Percentiles rank a stretch among this genome's conserved stretches.
These are phyloP conservation scores for Postia placenta DNA, from an alignment of 768 basidiomycete genomes.

Conservation along the genomic window DNA sequence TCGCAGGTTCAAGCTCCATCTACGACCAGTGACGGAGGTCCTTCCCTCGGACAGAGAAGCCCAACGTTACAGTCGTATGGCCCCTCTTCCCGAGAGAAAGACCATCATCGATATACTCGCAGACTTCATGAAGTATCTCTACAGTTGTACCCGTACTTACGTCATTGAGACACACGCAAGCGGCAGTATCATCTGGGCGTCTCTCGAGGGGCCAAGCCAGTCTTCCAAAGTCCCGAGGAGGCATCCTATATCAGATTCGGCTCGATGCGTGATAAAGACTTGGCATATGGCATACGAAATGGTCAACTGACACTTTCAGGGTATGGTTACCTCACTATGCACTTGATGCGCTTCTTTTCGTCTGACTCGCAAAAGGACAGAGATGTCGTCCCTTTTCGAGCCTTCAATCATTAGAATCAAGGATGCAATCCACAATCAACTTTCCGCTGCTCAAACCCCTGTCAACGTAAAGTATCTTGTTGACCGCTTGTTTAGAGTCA, in stretches of 20 bases:
- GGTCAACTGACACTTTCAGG: conserved; percentile 35
- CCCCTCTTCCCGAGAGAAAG: conserved; percentile 39
- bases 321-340: conserved; percentile 14
- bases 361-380: conserved; percentile 11
- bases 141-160: conserved; percentile 36
- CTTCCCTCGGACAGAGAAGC: neutral
- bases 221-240: conserved; percentile 31
- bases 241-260: conserved; percentile 38
- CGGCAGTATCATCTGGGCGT: conserved; percentile 40
- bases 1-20: conserved; percentile 16
- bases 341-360: neutral
- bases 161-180: conserved; percentile 41
- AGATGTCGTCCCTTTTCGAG: conserved; percentile 38
- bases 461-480: neutral
- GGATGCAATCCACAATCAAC: conserved; percentile 13
- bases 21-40: conserved; percentile 5
- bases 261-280: conserved; percentile 32
- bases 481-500: neutral
- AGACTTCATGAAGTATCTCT: conserved; percentile 43
- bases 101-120: conserved; percentile 36
- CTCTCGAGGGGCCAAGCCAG: conserved; percentile 20
- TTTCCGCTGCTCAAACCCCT: neutral
- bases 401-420: conserved; percentile 35
- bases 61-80: conserved; percentile 22
- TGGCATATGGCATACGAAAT: conserved; percentile 29